Base-by-base conservation (phyloP, 176 grass and related monocot genomes). In the Hordeum vulgare region DNA sequence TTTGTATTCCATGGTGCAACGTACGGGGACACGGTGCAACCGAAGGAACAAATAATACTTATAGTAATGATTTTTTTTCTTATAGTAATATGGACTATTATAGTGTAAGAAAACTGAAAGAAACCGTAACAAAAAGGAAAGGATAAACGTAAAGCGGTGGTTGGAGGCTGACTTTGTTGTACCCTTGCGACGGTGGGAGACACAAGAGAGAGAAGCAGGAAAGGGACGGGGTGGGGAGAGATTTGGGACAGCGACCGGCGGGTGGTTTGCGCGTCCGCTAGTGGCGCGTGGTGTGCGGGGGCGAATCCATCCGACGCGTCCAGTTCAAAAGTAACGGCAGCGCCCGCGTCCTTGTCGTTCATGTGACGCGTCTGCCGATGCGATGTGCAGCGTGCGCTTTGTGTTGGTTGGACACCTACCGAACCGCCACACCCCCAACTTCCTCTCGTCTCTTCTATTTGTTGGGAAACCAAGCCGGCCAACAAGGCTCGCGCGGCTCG, bases 251-350 rank as follows among this genome's bases (percentile, higher is more conserved):
- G 85, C 85, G 85, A 81, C 71, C 61, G 36, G 62, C 62, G 68
- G 68, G 68, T 59, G 42, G 84, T 86, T 68, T 24, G 62, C 72
- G 79, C 84, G 77, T 71, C 67, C 39, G 66, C 24, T 84, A 35
- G 35, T 23, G 73, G 47, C 14, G n/a, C 12, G 60, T 18, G 11
- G 18, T 8, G 9, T 27, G 7, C 33, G 5, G 29, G 24, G 29
- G 17, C n/a, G 8, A 39, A 28, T 20, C 80, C 33, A 82, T 71
- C 78, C 12, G 8, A 49, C 21, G 49, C 64, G 45, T 69, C 17
- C 60, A 8, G 1, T 47, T 17, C 0, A 17, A 27, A 28, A 81
- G 8, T 34, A 29, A 73, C 80, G 53, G 51, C 25, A 18, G 61
- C 44, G 9, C 14, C 26, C 40, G 27, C 40, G 76, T 79, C 77